A percentile compares a stretch with the other conserved stretches of the same genome.
phyloP scores from a whole-genome alignment of 257 asterid genomes.

The Hygrophila difformis region DNA sequence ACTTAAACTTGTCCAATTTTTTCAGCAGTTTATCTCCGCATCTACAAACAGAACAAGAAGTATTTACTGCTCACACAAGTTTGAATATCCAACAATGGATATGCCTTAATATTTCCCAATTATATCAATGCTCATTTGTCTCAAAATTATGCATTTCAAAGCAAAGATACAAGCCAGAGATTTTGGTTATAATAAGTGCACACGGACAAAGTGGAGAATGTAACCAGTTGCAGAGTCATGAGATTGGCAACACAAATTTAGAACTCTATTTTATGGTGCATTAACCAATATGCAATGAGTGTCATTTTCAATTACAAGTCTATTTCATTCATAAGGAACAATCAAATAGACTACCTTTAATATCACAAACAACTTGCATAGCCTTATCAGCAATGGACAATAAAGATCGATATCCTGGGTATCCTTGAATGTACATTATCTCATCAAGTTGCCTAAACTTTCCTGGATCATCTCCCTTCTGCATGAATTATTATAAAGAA shows the following conservation, averaged over 20 bases:
- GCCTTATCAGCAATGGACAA: constrained; percentile 54
- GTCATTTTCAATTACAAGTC: too few species aligned
- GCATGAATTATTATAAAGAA: constrained; percentile 20
- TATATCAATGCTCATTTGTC: not conserved
- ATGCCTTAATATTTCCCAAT: not conserved
- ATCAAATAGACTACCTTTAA: constrained; percentile 52
- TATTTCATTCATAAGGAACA: constrained; percentile 3
- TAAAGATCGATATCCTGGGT: constrained; percentile 64
- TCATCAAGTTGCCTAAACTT: constrained; percentile 93
- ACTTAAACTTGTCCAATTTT: too few species aligned
- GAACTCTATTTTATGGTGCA: not conserved
- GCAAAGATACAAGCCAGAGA: not conserved
- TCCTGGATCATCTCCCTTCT: constrained; percentile 81
- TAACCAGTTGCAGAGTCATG: not conserved
- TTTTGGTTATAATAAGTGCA: not conserved
- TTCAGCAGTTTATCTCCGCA: too few species aligned
- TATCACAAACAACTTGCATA: constrained; percentile 88
- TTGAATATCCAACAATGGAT: too few species aligned
- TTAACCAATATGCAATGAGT: not conserved
- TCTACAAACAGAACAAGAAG: too few species aligned
- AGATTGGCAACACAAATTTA: not conserved
- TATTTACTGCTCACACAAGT: too few species aligned
- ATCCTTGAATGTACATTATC: constrained; percentile 53
- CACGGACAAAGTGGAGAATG: not conserved
- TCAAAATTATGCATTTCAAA: not conserved